phyloP scores from a whole-genome alignment of 2,329 filamentous ascomycete species.

The Ophiobolus disseminans region DNA sequence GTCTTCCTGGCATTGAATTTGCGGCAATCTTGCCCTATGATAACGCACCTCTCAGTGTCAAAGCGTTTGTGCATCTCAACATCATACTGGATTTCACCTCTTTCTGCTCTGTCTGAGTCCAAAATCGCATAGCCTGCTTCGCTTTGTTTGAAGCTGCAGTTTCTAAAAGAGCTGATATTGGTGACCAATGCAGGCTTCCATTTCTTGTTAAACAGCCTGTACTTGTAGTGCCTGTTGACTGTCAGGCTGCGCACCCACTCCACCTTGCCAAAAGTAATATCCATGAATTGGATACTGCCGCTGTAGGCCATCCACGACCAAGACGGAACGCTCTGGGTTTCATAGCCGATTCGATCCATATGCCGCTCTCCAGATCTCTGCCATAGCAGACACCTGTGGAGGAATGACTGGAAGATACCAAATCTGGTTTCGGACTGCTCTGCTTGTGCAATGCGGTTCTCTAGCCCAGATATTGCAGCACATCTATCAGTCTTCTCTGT shows the following conservation, averaged over 20 bases:
- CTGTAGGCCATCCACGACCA: slow-evolving; percentile 16
- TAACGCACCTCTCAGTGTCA: slow-evolving; percentile 12
- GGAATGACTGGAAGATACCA: slow-evolving; percentile 15
- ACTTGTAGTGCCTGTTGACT: neutral
- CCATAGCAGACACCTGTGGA: slow-evolving; percentile 22
- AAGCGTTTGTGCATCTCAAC: slow-evolving; percentile 4
- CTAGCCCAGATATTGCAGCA: slow-evolving; percentile 20
- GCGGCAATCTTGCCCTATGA: slow-evolving; percentile 9
- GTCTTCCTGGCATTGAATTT: neutral
- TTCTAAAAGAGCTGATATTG: neutral
- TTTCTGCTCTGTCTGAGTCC: slow-evolving; percentile 2
- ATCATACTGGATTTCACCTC: slow-evolving; percentile 15
- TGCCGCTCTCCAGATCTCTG: slow-evolving; percentile 4
- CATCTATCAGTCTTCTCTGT: slow-evolving; percentile 13
- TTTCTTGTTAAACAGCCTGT: slow-evolving; percentile 1
- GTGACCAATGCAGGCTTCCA: neutral
- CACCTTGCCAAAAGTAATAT: slow-evolving; percentile 4
- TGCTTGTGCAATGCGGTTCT: slow-evolving; percentile 9
- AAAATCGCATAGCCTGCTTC: neutral
- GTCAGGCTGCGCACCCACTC: slow-evolving; percentile 4
- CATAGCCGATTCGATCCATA: slow-evolving; percentile 9
- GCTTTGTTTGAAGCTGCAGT: neutral
- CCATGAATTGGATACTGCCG: slow-evolving; percentile 10
- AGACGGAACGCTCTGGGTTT: slow-evolving; percentile 10
- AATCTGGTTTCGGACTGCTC: slow-evolving; percentile 10